These are phyloP conservation scores for Raddia distichophylla DNA, from an alignment of 176 grass and related monocot genomes.

Conservation along the genomic window DNA sequence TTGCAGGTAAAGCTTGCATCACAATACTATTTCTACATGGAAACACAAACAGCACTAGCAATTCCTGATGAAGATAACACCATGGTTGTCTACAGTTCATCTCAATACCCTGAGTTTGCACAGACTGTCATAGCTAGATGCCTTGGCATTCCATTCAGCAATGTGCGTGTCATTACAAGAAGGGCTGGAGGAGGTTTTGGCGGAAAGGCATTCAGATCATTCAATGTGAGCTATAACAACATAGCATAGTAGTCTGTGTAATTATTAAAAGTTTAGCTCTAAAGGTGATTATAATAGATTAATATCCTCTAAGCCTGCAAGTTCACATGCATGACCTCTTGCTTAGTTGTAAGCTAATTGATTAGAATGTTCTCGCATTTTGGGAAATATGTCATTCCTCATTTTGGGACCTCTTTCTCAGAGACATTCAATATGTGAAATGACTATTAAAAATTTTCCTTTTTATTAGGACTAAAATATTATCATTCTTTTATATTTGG, in stretches of 20 bases:
- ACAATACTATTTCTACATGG: conserved; percentile 85
- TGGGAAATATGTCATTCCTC: neutral
- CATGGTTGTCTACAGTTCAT: conserved; percentile 62
- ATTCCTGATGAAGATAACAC: conserved; percentile 80
- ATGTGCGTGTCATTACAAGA: conserved; percentile 74
- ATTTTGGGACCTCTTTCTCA: neutral
- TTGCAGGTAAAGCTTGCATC: conserved; percentile 73
- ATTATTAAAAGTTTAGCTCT: neutral
- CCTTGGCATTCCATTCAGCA: conserved; percentile 62
- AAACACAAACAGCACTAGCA: conserved; percentile 67
- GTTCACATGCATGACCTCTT: neutral
- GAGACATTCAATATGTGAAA: neutral
- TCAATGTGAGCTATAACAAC: conserved; percentile 38
- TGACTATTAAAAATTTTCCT: neutral
- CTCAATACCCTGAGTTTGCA: conserved; percentile 51
- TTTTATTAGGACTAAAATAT: conserved; percentile 3
- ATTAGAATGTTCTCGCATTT: neutral
- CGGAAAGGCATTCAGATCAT: conserved; percentile 49
- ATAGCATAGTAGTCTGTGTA: neutral
- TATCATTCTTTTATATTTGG: neutral
- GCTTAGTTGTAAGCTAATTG: neutral
- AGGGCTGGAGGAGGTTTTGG: conserved; percentile 83
- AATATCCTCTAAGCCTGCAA: neutral
- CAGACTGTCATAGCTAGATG: conserved; percentile 62
- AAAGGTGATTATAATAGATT: neutral